Evolutionary conservation across 2,329 filamentous ascomycete species (phyloP).

Genomic region (Davidsoniella eucalypti): DNA sequence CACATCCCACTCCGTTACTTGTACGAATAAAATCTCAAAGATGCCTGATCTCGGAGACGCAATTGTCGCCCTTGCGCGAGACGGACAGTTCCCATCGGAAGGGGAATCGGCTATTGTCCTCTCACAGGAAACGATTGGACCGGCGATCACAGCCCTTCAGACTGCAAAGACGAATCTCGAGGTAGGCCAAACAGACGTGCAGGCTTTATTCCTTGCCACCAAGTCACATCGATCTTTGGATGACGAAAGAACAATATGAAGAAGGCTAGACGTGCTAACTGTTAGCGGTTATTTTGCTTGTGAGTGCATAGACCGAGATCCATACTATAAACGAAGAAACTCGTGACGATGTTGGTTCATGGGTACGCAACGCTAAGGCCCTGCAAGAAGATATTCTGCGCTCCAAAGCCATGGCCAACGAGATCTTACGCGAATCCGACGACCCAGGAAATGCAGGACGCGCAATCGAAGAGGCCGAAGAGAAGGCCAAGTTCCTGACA

Average conservation of each 20-base stretch:
- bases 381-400: constrained; percentile 73
- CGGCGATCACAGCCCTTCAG: constrained; percentile 24
- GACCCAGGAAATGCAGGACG: constrained; percentile 38
- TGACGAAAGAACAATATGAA: background rate
- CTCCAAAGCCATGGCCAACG: constrained; percentile 61
- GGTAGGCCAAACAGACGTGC: constrained; percentile 18
- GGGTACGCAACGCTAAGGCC: constrained; percentile 70
- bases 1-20: too few species aligned
- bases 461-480: constrained; percentile 34
- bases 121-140: constrained; percentile 23
- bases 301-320: constrained; percentile 44
- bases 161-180: constrained; percentile 23
- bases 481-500: constrained; percentile 38
- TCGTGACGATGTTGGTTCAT: constrained; percentile 64
- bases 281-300: constrained; percentile 1
- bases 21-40: background rate
- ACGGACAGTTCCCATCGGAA: constrained; percentile 25
- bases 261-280: background rate
- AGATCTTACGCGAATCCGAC: constrained; percentile 66
- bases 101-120: constrained; percentile 22
- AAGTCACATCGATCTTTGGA: background rate
- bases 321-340: constrained; percentile 59
- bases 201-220: background rate
- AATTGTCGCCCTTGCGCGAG: constrained; percentile 25
- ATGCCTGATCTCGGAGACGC: constrained; percentile 21